phyloP scores from a whole-genome alignment of 805 yeast genomes.

The Nakazawaea ishiwadae region DNA sequence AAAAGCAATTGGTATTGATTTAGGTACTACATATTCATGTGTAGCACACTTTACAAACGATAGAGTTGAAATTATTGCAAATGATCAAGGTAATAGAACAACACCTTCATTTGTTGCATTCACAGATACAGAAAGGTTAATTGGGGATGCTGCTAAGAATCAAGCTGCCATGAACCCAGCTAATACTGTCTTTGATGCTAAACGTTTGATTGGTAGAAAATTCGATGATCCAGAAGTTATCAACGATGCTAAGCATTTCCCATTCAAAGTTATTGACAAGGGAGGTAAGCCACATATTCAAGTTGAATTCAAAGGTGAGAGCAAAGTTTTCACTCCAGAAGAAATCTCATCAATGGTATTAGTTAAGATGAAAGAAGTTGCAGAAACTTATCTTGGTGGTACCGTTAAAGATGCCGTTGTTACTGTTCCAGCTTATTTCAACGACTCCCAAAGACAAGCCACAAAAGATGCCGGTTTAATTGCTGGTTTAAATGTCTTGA shows the following conservation, averaged over 20 bases:
- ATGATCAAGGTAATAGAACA: conserved; percentile 98
- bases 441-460: conserved; percentile 78
- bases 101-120: conserved; percentile 96
- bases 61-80: conserved; percentile 92
- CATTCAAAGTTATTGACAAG: conserved; percentile 78
- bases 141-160: conserved; percentile 97
- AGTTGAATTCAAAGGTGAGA: conserved; percentile 94
- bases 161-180: conserved; percentile 93
- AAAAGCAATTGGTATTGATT: conserved; percentile 68
- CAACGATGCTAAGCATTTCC: conserved; percentile 87
- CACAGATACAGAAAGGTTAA: conserved; percentile 87
- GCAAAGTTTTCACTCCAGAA: conserved; percentile 87
- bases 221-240: conserved; percentile 77
- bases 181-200: conserved; percentile 88
- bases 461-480: conserved; percentile 75
- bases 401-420: conserved; percentile 68
- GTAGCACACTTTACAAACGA: conserved; percentile 93
- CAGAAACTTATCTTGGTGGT: conserved; percentile 51
- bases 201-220: conserved; percentile 92
- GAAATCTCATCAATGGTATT: conserved; percentile 89
- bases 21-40: conserved; percentile 91
- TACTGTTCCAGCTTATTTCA: conserved; percentile 82
- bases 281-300: conserved; percentile 84
- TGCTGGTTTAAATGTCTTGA: conserved; percentile 69
- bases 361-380: conserved; percentile 60